Conservation (phyloP, 805 yeast species). For the Brettanomyces bruxellensis region DNA sequence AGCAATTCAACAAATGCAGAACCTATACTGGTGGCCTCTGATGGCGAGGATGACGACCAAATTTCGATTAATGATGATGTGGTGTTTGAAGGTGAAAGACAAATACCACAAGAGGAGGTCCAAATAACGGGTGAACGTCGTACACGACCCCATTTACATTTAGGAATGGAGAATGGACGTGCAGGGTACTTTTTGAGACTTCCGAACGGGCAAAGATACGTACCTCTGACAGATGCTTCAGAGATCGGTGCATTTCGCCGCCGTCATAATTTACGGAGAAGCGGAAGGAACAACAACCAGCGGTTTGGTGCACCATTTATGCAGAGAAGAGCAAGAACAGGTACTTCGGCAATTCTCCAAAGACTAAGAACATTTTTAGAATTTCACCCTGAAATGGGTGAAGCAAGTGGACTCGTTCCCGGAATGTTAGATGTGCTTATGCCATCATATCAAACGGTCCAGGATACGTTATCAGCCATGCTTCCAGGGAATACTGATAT, state of each 20-base stretch:
- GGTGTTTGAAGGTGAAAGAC: constrained; percentile 3
- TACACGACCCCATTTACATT: not conserved
- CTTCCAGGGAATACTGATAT: not conserved
- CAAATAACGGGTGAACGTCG: constrained; percentile 4
- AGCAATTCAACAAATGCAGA: not conserved
- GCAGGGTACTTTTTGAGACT: constrained; percentile 1
- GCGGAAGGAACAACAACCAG: not conserved
- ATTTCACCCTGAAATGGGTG: not conserved
- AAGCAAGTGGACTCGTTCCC: too few species aligned
- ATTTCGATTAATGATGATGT: constrained; percentile 4
- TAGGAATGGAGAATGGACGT: not conserved
- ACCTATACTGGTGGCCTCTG: constrained; percentile 3
- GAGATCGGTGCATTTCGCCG: not conserved
- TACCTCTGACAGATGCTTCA: not conserved
- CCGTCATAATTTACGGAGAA: not conserved
- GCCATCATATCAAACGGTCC: not conserved
- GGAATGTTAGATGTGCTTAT: not conserved
- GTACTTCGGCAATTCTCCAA: not conserved
- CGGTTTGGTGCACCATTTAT: not conserved
- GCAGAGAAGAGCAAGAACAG: not conserved
- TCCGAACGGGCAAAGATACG: constrained; percentile 1
- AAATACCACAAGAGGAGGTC: constrained; percentile 3
- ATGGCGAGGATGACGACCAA: constrained; percentile 4
- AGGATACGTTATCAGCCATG: not conserved
- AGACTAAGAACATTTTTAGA: not conserved